These are phyloP conservation scores for Colletotrichum sp. DNA, from an alignment of 2,329 filamentous ascomycete genomes.

Conservation along the genomic window DNA sequence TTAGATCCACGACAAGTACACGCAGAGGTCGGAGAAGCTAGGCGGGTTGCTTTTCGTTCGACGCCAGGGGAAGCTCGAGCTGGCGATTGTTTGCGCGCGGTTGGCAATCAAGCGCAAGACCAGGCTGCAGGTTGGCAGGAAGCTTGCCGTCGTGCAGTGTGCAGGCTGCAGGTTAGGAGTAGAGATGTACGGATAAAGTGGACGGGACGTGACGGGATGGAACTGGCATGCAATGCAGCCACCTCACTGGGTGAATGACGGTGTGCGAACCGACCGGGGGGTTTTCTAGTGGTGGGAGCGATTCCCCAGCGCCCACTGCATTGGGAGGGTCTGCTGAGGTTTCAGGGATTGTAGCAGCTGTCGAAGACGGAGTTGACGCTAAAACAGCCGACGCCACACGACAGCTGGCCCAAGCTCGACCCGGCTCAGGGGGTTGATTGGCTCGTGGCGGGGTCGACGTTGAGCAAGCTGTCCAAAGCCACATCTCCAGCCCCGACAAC, in stretches of 20 bases:
- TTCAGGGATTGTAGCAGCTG: constrained; percentile 20
- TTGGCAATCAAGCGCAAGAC: not conserved
- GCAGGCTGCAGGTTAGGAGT: constrained; percentile 1
- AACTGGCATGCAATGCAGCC: constrained; percentile 10
- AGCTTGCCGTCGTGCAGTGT: not conserved
- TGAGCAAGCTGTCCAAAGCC: constrained; percentile 11
- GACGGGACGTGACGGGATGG: not conserved
- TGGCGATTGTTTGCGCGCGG: not conserved
- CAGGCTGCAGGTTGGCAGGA: not conserved
- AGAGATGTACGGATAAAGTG: not conserved
- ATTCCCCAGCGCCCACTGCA: not conserved
- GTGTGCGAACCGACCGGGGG: constrained; percentile 15
- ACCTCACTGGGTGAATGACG: constrained; percentile 16
- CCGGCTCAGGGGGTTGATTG: not conserved
- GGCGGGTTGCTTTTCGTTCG: not conserved
- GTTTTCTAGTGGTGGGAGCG: not conserved
- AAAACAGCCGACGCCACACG: constrained; percentile 15
- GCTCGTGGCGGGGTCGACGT: not conserved
- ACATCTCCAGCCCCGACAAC: constrained; percentile 12
- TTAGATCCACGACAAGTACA: not conserved
- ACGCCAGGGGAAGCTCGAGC: not conserved
- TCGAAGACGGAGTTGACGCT: not conserved
- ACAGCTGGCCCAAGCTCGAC: constrained; percentile 6
- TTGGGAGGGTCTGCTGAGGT: constrained; percentile 7
- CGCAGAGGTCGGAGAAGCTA: not conserved